Evolutionary conservation across 805 yeast genomes (phyloP), one percentile per base, ranked within the genome.

Genomic region (Wickerhamiella vanderwaltii): DNA sequence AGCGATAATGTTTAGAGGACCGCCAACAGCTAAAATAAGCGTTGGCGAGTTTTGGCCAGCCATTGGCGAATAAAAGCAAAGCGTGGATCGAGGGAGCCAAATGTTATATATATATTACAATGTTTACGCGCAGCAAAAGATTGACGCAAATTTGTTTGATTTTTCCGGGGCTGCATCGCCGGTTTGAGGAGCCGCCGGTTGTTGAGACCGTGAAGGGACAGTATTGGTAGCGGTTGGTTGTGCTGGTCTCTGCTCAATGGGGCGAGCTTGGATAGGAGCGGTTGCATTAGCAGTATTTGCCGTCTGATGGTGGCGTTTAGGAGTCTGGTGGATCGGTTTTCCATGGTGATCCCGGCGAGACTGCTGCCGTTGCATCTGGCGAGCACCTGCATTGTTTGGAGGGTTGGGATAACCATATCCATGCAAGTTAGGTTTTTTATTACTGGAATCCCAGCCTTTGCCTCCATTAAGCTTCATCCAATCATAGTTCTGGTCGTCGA

Each of bases 381-480:
- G n/a, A n/a, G 23, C 23, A 12, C 20, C 30, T 11, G 19, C 26
- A 17, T 29, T 30, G 24, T 38, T 38, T 30, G 57, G 54, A 36
- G 53, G 95, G 52, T 78, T 81, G 48, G 95, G 95, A 60, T 86
- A 91, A 26, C 96, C 96, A 60, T 87, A 87, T 32, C 97, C 97
- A 61, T 87, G 96, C 48, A 87, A 65, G 56, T 87, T 87, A 42
- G 95, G 94, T 62, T 87, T 87, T 60, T 85, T 86, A 63, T 86
- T 86, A 48, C 80, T 75, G 15, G 83, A 73, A 63, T 91, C 97
- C 95, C 95, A 88, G 41, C 45, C 45, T 20, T 26, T 36, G 46
- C 97, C 97, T 43, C 82, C 84, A 59, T 91, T 91, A 52, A 91
- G 69, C 54, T 81, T 81, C 95, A 86, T 84, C 98, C 98, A 91